A percentile compares a stretch with the other conserved stretches of the same genome.
These are phyloP conservation scores for Gardenia jasminoides DNA, from an alignment of 257 asterid genomes.

Conservation along the genomic window DNA sequence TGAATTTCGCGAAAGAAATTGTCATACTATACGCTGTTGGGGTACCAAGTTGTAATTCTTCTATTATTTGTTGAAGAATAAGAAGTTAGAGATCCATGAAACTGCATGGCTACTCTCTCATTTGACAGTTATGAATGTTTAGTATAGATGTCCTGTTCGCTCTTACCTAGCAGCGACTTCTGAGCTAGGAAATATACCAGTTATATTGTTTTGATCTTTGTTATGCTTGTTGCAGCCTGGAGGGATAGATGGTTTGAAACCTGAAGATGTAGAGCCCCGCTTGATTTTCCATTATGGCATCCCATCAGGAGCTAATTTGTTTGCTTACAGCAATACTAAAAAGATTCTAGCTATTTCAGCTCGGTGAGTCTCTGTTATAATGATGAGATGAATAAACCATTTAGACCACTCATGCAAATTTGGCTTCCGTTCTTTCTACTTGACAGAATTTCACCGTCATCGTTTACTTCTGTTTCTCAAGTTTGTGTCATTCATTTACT, in stretches of 20 bases:
- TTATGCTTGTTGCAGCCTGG: slow-evolving; percentile 57
- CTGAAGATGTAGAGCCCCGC: slow-evolving; percentile 64
- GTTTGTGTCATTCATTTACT: background rate
- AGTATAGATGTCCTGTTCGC: background rate
- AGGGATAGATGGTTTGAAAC: slow-evolving; percentile 58
- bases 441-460: background rate
- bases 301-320: slow-evolving; percentile 60
- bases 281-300: slow-evolving; percentile 81
- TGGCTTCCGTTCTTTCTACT: background rate
- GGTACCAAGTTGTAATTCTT: background rate
- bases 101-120: background rate
- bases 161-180: background rate
- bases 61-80: background rate
- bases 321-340: slow-evolving; percentile 61
- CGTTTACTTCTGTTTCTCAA: background rate
- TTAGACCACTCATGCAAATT: background rate
- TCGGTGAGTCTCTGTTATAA: slow-evolving; percentile 38
- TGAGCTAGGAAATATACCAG: background rate
- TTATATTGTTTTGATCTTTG: slow-evolving; percentile 7
- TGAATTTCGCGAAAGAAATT: background rate
- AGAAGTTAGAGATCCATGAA: background rate
- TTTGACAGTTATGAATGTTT: background rate
- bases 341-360: slow-evolving; percentile 79
- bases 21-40: background rate
- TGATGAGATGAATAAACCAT: background rate